These are phyloP conservation scores for Eutypa lata DNA, from an alignment of 2,329 filamentous ascomycete species.

Conservation along the genomic window DNA sequence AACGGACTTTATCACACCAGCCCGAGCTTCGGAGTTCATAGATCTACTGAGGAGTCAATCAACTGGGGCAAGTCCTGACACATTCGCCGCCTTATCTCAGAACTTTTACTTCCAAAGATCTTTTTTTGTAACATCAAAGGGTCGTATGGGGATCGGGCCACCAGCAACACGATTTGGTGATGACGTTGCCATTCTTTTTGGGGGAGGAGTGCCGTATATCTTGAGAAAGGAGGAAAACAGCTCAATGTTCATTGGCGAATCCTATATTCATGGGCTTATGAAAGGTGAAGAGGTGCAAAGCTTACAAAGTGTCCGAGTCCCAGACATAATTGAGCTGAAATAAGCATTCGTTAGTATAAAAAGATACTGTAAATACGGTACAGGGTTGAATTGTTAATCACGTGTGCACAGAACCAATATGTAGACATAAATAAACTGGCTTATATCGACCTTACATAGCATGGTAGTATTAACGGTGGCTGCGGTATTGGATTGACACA, in stretches of 20 bases:
- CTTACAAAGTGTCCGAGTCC: not conserved
- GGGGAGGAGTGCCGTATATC: slow-evolving; percentile 2
- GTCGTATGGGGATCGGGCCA: slow-evolving; percentile 2
- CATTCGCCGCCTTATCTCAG: not conserved
- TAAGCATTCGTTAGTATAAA: no score
- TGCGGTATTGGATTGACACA: no score
- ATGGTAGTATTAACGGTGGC: no score
- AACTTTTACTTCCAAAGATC: not conserved
- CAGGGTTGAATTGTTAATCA: no score
- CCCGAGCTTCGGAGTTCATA: no score
- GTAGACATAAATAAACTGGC: no score
- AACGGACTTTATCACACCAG: no score
- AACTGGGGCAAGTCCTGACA: not conserved
- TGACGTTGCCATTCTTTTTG: not conserved
- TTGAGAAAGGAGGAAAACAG: not conserved
- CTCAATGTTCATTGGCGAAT: slow-evolving; percentile 2
- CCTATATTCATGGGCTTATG: slow-evolving; percentile 4
- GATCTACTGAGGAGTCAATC: no score
- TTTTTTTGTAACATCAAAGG: not conserved
- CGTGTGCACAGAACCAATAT: no score
- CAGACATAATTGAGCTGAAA: no score
- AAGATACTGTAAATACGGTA: no score
- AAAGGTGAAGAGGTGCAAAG: not conserved
- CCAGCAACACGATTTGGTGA: not conserved
- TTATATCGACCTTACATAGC: no score